Evolutionary conservation across 495 filamentous ascomycete species (phyloP).

Genomic region (Neurospora intermedia): DNA sequence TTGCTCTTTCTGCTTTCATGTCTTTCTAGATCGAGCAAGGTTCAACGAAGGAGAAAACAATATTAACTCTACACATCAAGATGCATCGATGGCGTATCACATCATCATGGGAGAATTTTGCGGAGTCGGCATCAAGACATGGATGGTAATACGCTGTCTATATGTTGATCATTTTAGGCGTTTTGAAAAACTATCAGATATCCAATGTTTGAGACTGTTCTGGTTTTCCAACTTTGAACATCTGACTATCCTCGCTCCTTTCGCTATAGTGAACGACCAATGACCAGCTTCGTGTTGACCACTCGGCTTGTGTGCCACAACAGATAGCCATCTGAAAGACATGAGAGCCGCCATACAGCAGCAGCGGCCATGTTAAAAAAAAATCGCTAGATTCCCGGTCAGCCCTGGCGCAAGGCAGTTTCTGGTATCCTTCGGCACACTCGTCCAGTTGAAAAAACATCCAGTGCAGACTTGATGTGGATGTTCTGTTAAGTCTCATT

Average conservation of each 20-base stretch:
- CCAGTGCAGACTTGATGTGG: neutral
- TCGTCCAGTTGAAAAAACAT: neutral
- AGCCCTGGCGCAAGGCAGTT: neutral
- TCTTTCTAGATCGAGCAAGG: conserved; percentile 34
- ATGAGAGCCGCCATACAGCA: no score
- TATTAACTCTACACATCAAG: neutral
- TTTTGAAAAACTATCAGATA: neutral
- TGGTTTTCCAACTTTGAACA: neutral
- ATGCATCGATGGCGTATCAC: neutral
- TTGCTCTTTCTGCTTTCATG: conserved; percentile 68
- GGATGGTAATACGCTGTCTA: neutral
- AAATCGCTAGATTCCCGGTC: neutral
- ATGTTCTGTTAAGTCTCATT: neutral
- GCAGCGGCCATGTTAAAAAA: neutral
- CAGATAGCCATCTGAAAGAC: no score
- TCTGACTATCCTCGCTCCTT: neutral
- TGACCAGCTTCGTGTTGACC: neutral
- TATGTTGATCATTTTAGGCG: neutral
- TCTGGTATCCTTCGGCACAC: neutral
- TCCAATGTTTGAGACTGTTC: neutral
- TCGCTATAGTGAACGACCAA: neutral
- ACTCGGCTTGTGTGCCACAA: neutral
- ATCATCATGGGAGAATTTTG: neutral
- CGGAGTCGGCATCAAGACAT: neutral
- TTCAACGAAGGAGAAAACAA: neutral